Conservation (phyloP, 2,329 filamentous ascomycete genomes). For the Fusarium chlamydosporum region DNA sequence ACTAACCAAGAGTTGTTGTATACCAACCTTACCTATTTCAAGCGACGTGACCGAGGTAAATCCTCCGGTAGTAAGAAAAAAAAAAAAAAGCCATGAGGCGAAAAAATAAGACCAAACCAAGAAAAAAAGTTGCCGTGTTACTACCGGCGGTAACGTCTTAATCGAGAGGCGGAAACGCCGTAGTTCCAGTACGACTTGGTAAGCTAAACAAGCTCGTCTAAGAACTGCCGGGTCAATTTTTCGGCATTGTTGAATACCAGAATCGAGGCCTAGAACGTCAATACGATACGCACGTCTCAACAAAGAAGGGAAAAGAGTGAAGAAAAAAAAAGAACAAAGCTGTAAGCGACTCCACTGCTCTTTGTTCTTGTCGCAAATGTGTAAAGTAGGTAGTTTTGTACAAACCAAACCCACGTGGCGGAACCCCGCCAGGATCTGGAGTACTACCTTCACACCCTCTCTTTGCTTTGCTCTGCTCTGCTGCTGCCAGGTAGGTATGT, state of each 20-base stretch:
- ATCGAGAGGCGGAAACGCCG: constrained; percentile 5
- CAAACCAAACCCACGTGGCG: constrained; percentile 52
- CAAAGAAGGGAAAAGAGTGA: not conserved
- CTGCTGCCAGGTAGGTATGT: not conserved
- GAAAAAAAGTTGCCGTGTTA: constrained; percentile 1
- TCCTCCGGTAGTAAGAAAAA: not conserved
- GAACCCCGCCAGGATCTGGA: constrained; percentile 35
- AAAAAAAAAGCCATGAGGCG: not conserved
- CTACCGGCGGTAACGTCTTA: constrained; percentile 11
- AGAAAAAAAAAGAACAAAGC: constrained; percentile 8
- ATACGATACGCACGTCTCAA: constrained; percentile 17
- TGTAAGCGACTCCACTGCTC: constrained; percentile 45
- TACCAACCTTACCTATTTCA: not conserved
- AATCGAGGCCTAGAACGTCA: constrained; percentile 34
- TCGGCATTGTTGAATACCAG: constrained; percentile 16
- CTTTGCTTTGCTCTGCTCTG: not conserved
- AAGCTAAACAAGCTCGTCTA: constrained; percentile 25
- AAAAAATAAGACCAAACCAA: not conserved
- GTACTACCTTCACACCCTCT: constrained; percentile 38
- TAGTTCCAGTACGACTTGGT: constrained; percentile 13
- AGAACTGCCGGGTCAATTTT: constrained; percentile 21
- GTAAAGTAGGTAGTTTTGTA: constrained; percentile 43
- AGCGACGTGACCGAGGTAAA: not conserved
- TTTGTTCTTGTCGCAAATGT: constrained; percentile 42
- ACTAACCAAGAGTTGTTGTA: constrained; percentile 18